A percentile compares a stretch with the other conserved stretches of the same genome.
Conservation (phyloP, 768 basidiomycete species). For the Suillus bovinus region DNA sequence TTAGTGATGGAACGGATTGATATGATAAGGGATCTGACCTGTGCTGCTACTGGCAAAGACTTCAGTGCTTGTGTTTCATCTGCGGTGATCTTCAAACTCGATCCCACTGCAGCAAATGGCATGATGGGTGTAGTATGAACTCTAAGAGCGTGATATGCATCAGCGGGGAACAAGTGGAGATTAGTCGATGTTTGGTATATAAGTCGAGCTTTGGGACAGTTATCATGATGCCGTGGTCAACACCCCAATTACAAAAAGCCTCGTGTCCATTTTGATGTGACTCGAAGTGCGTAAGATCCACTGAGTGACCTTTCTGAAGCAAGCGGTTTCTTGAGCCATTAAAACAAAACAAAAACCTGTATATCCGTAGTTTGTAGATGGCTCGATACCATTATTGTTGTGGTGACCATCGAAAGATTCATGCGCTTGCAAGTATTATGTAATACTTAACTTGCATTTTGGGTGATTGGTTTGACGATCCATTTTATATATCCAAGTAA, state of each 20-base stretch:
- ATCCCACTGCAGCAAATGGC: not conserved
- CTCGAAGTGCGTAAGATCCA: not conserved
- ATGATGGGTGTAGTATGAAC: not conserved
- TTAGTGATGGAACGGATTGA: not conserved
- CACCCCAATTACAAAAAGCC: not conserved
- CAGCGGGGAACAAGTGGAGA: not conserved
- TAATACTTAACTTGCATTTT: no score
- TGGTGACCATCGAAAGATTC: no score
- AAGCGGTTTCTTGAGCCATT: not conserved
- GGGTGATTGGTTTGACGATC: no score
- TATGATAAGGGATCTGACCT: not conserved
- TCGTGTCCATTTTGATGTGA: not conserved
- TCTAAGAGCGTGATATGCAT: not conserved
- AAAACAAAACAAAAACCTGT: not conserved
- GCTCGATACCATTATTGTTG: no score
- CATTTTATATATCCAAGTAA: no score
- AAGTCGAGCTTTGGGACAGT: not conserved
- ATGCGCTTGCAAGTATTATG: no score
- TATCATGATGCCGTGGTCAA: not conserved
- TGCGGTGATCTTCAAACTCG: not conserved
- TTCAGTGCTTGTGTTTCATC: not conserved
- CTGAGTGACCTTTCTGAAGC: not conserved
- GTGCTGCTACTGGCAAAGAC: not conserved
- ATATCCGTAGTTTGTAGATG: no score
- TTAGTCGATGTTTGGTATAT: not conserved